Evolutionary conservation across 1,284 basidiomycete species (phyloP).

Genomic region (Wolfiporia cocos): DNA sequence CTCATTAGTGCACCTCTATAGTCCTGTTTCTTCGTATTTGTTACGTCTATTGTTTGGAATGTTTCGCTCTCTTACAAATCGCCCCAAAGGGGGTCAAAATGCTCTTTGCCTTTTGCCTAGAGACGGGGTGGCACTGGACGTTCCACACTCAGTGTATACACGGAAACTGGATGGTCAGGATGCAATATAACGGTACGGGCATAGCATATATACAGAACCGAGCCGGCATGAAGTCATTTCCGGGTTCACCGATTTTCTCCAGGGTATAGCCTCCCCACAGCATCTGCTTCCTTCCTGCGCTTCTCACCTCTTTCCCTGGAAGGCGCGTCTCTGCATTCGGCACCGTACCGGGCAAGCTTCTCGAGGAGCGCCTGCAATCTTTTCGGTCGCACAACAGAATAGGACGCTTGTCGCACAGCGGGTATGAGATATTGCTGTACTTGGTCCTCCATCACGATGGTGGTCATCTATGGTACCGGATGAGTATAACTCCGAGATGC

Average conservation of each 20-base stretch:
- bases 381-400: conserved; percentile 67
- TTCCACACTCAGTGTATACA: too few relatives aligned
- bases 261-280: conserved; percentile 62
- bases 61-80: conserved; percentile 14
- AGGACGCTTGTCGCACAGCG: conserved; percentile 66
- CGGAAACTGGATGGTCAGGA: too few relatives aligned
- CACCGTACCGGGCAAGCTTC: conserved; percentile 70
- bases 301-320: conserved; percentile 62
- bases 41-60: conserved; percentile 22
- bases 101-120: conserved; percentile 9
- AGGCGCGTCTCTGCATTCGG: conserved; percentile 50
- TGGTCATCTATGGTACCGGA: conserved; percentile 54
- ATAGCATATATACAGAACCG: too few relatives aligned
- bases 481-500: conserved; percentile 3
- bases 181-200: too few relatives aligned
- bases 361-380: conserved; percentile 73
- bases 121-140: too few relatives aligned
- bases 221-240: too few relatives aligned
- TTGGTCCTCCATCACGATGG: conserved; percentile 68
- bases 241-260: conserved; percentile 52
- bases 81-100: conserved; percentile 16
- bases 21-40: conserved; percentile 15
- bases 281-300: conserved; percentile 76
- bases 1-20: conserved; percentile 13
- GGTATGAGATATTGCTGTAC: conserved; percentile 80